phyloP scores from a whole-genome alignment of 768 basidiomycete genomes.

The Serendipita sp. region DNA sequence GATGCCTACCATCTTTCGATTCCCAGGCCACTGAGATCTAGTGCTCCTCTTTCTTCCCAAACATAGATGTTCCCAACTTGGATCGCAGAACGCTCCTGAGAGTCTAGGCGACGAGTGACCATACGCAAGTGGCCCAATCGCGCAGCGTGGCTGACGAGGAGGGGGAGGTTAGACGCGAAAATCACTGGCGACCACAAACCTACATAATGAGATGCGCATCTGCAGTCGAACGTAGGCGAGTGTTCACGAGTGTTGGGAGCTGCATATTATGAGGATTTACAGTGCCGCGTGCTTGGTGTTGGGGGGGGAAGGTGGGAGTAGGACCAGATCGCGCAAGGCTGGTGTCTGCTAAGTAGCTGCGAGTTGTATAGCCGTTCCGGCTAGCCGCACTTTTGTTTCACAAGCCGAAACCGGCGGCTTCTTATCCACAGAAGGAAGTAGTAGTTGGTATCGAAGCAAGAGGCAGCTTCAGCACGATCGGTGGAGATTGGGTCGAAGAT shows the following conservation, averaged over 20 bases:
- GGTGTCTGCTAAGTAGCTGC: neutral
- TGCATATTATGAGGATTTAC: conserved; percentile 36
- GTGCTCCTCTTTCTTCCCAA: conserved; percentile 3
- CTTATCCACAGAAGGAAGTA: neutral
- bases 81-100: conserved; percentile 47
- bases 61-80: conserved; percentile 5
- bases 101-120: conserved; percentile 68
- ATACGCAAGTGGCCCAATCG: conserved; percentile 51
- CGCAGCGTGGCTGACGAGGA: conserved; percentile 41
- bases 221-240: conserved; percentile 45
- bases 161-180: conserved; percentile 14
- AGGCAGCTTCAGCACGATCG: neutral
- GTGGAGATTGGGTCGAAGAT: neutral
- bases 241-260: conserved; percentile 55
- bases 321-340: conserved; percentile 9
- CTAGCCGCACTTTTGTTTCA: neutral
- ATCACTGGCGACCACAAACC: neutral
- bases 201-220: neutral
- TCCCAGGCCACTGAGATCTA: conserved; percentile 2
- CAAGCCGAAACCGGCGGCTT: neutral
- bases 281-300: conserved; percentile 10
- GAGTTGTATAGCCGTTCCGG: neutral
- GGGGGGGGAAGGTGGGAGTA: conserved; percentile 15
- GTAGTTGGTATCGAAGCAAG: conserved; percentile 4
- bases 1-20: conserved; percentile 1